phyloP scores from a whole-genome alignment of 371 early-diverging fungal genomes.

The Actinomucor elegans region DNA sequence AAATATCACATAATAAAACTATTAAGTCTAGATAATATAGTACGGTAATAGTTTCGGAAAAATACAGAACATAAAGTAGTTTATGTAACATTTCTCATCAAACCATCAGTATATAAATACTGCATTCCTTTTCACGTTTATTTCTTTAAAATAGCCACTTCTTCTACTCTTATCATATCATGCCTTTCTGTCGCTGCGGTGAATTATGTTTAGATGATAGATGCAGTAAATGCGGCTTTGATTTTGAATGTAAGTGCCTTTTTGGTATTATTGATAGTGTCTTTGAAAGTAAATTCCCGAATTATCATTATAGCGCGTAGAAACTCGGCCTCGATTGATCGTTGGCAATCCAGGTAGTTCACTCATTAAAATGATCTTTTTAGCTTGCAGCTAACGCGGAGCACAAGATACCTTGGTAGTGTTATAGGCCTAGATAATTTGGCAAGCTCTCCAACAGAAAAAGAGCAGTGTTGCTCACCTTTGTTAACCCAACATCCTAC shows the following conservation, averaged over 20 bases:
- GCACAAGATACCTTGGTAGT: constrained; percentile 8
- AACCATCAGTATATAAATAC: no score
- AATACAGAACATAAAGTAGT: no score
- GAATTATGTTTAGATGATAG: constrained; percentile 28
- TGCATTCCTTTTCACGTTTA: neutral
- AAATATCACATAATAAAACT: no score
- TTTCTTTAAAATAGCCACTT: neutral
- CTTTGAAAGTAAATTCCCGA: neutral
- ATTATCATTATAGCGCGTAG: neutral
- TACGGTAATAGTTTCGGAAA: no score
- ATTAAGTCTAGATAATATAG: no score
- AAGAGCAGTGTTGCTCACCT: constrained; percentile 7
- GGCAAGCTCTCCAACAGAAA: neutral
- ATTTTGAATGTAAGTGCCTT: constrained; percentile 15
- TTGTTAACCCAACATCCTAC: constrained; percentile 2
- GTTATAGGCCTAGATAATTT: constrained; percentile 11
- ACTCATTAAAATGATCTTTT: no score
- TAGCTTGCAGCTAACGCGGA: no score
- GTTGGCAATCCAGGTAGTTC: constrained; percentile 27
- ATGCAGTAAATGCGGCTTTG: constrained; percentile 34
- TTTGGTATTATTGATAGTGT: neutral
- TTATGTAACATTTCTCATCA: no score
- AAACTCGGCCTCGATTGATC: constrained; percentile 4
- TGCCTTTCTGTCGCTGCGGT: constrained; percentile 47
- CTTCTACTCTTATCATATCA: constrained; percentile 3